Base-by-base conservation (phyloP, 2,329 filamentous ascomycete genomes). In the Pezicula carpinea region DNA sequence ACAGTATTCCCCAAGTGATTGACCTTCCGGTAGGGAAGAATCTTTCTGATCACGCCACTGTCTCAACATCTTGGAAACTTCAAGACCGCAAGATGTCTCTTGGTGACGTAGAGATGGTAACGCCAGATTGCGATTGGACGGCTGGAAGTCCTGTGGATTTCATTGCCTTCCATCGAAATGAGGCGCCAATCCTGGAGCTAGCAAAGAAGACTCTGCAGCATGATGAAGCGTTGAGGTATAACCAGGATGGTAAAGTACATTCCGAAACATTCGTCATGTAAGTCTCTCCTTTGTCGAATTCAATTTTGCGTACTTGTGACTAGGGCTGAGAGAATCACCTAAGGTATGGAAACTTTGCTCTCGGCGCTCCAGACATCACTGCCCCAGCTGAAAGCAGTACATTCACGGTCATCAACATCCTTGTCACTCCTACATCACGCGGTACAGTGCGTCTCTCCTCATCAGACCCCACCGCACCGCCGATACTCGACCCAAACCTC, bases 1-100 rank as follows among this genome's bases (percentile, higher is more conserved):
- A 62, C 59, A 22, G 53, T 58, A 52, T 52, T 36, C 31, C n/a
- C 15, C 46, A 49, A 31, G 14, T 48, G 8, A 11, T 41, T 15
- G 35, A 46, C 26, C 33, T 51, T 5, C 47, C 48, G 14, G 51
- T 53, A 1, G 51, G 51, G 29, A 40, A 51, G 10, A 50, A 53
- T 23, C 48, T 45, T n/a, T 47, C 39, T 17, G 50, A 53, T 26
- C 48, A 53, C 41, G 38, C 42, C 3, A 26, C 43, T 13, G 15
- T 50, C 6, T 23, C 21, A n/a, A 44, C 41, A 11, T 53, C 45
- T 23, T 53, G 48, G 48, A 53, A 51, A 41, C 33, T 53, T 5
- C 43, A 43, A 33, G 48, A 53, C 31, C 45, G 43, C 2, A 40
- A 44, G 5, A 21, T 47, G 11, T 26, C 35, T 2, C 13, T 50